A percentile compares a stretch with the other conserved stretches of the same genome.
Conservation (phyloP, 371 early-diverging fungal genomes). For the Rhizopus sp. region DNA sequence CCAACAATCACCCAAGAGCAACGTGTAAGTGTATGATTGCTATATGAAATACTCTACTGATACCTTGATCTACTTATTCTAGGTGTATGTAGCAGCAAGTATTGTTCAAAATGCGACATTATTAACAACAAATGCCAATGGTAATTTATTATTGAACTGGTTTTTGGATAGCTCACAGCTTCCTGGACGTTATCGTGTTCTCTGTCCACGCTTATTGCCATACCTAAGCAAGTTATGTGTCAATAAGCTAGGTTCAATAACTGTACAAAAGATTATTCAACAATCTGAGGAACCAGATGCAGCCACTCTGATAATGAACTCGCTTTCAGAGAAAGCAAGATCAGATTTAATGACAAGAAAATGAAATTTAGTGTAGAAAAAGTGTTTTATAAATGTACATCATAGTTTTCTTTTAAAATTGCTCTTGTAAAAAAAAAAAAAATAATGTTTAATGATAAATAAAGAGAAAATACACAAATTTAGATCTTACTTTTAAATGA, state of each 20-base stretch:
- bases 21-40: constrained; percentile 18
- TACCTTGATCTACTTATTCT: constrained; percentile 11
- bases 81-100: constrained; percentile 81
- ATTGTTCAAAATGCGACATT: constrained; percentile 77
- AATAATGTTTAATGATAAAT: too few species aligned
- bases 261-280: constrained; percentile 83
- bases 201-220: constrained; percentile 80
- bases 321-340: constrained; percentile 21
- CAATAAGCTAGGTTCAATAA: constrained; percentile 83
- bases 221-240: constrained; percentile 78
- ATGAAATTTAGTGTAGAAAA: constrained; percentile 4
- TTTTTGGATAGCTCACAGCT: constrained; percentile 83
- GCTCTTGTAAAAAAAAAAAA: too few species aligned
- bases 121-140: constrained; percentile 85
- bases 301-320: constrained; percentile 22
- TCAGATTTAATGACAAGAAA: constrained; percentile 6
- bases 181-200: constrained; percentile 72
- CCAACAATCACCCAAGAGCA: constrained; percentile 50
- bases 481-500: too few species aligned
- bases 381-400: neutral
- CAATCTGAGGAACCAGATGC: constrained; percentile 81
- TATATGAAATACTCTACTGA: neutral
- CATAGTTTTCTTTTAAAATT: too few species aligned
- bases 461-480: too few species aligned
- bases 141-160: constrained; percentile 86